Evolutionary conservation across 441 rosid species (phyloP).

Genomic region (Brassica hybrid): DNA sequence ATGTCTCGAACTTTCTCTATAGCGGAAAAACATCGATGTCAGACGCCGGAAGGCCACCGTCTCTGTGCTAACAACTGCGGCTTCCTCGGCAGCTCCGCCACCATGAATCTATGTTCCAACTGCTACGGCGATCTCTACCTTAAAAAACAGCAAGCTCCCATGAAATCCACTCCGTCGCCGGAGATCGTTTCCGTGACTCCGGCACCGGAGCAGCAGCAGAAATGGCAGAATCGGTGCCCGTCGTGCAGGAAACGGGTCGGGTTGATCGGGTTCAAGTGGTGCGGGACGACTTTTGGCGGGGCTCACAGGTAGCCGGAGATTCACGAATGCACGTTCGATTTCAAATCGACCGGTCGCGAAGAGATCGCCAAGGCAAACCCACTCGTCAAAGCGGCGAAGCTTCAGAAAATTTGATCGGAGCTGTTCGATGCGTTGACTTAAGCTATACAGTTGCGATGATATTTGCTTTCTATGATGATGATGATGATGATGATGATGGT

Average conservation of each 20-base stretch:
- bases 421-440: constrained; percentile 37
- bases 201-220: constrained; percentile 30
- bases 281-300: constrained; percentile 64
- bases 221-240: constrained; percentile 52
- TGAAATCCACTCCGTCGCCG: neutral
- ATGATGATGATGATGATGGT: too few species aligned
- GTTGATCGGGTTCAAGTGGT: constrained; percentile 68
- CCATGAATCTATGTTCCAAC: too few species aligned
- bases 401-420: constrained; percentile 57
- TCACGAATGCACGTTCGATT: constrained; percentile 64
- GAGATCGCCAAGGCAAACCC: constrained; percentile 71
- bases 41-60: constrained; percentile 65
- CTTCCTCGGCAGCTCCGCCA: too few species aligned
- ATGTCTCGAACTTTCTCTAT: constrained; percentile 18
- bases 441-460: too few species aligned
- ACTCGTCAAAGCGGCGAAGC: constrained; percentile 62
- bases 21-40: constrained; percentile 82
- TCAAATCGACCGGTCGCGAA: constrained; percentile 63
- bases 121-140: too few species aligned
- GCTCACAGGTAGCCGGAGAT: constrained; percentile 67
- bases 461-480: too few species aligned
- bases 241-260: constrained; percentile 68
- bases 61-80: constrained; percentile 62
- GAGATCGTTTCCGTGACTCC: constrained; percentile 44
- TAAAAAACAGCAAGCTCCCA: too few species aligned